These are phyloP conservation scores for Sphaerulina musiva DNA, from an alignment of 2,329 filamentous ascomycete species.

Conservation along the genomic window DNA sequence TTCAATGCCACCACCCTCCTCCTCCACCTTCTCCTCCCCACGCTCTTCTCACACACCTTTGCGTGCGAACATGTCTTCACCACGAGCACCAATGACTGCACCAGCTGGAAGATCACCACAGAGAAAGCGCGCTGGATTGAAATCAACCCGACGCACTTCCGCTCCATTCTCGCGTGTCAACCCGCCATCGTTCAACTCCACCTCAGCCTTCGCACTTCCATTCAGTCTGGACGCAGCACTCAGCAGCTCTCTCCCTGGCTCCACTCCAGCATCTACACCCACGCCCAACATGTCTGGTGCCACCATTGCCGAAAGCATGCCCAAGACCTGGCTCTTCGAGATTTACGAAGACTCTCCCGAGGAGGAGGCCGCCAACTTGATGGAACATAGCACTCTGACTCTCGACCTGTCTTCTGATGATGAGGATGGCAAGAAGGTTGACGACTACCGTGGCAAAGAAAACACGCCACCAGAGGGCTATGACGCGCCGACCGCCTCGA, in stretches of 20 bases:
- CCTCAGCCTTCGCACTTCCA: slow-evolving; percentile 46
- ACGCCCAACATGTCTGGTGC: slow-evolving; percentile 42
- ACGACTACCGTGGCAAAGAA: slow-evolving; percentile 72
- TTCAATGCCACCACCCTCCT: slow-evolving; percentile 35
- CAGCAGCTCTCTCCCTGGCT: slow-evolving; percentile 44
- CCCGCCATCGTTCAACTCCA: slow-evolving; percentile 48
- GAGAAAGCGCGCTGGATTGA: slow-evolving; percentile 60
- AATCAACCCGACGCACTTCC: slow-evolving; percentile 55
- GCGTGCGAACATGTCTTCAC: slow-evolving; percentile 36
- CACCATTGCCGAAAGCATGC: slow-evolving; percentile 52
- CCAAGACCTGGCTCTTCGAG: slow-evolving; percentile 74
- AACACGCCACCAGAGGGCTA: slow-evolving; percentile 69
- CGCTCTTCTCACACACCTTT: slow-evolving; percentile 32
- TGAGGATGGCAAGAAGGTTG: slow-evolving; percentile 52
- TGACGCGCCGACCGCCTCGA: slow-evolving; percentile 27
- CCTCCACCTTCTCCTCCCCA: slow-evolving; percentile 22
- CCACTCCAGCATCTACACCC: slow-evolving; percentile 30
- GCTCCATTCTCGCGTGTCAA: slow-evolving; percentile 63
- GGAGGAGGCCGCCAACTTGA: slow-evolving; percentile 83
- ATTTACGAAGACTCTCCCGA: slow-evolving; percentile 90
- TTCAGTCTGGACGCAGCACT: slow-evolving; percentile 83
- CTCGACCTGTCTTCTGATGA: slow-evolving; percentile 89
- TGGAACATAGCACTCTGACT: slow-evolving; percentile 81
- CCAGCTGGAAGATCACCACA: slow-evolving; percentile 76
- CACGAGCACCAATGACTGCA: slow-evolving; percentile 46